Conservation (phyloP, 1,139 yeast genomes). For the Scheffersomyces illinoinensis region DNA sequence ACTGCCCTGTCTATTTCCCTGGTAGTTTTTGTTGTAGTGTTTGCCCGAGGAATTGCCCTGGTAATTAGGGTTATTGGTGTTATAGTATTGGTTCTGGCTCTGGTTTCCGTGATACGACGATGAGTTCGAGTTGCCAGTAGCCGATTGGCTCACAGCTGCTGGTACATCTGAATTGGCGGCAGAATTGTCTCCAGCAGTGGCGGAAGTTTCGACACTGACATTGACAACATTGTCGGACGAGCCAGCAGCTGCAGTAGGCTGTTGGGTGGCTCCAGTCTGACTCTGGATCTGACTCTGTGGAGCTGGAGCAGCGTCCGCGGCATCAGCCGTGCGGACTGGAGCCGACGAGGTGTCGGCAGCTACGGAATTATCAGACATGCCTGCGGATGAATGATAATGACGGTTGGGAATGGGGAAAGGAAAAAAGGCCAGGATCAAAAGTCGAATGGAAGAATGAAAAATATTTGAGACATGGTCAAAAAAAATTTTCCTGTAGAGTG, state of each 20-base stretch:
- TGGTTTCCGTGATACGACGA: not conserved
- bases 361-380: constrained; percentile 11
- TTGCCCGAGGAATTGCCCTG: constrained; percentile 4
- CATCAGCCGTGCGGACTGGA: constrained; percentile 8
- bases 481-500: not conserved
- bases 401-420: not conserved
- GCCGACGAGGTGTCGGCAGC: constrained; percentile 3
- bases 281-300: constrained; percentile 2
- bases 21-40: constrained; percentile 9
- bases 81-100: constrained; percentile 5
- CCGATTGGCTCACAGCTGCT: constrained; percentile 3
- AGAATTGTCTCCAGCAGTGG: constrained; percentile 4
- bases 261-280: not conserved
- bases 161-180: constrained; percentile 4
- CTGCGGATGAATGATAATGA: constrained; percentile 8
- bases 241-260: constrained; percentile 4
- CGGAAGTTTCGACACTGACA: constrained; percentile 10
- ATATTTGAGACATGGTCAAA: not conserved
- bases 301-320: constrained; percentile 8
- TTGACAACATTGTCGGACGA: constrained; percentile 4
- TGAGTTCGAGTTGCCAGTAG: not conserved
- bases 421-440: not conserved
- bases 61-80: constrained; percentile 9
- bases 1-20: constrained; percentile 7
- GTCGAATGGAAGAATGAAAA: not conserved